Evolutionary conservation across 1,284 basidiomycete species (phyloP).

Genomic region (Puccinia sorghi): DNA sequence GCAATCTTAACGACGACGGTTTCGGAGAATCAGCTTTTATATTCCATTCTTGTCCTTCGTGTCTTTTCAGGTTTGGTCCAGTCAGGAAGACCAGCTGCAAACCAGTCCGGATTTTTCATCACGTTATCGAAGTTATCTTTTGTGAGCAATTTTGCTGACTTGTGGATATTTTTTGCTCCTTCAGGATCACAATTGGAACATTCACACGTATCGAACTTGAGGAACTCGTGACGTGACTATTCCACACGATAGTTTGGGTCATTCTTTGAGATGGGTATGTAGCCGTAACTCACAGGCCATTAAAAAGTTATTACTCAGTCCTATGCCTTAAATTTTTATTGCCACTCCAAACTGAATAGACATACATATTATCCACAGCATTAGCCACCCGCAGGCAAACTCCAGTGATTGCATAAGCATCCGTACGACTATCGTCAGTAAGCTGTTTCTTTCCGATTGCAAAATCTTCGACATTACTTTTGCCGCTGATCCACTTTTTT

Average conservation of each 20-base stretch:
- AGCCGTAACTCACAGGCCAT: constrained; percentile 7
- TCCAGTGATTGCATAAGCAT: too few species aligned
- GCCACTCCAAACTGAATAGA: too few species aligned
- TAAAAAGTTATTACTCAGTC: too few species aligned
- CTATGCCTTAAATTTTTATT: too few species aligned
- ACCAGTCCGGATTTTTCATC: not conserved
- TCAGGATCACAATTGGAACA: constrained; percentile 10
- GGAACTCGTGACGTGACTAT: not conserved
- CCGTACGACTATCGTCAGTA: too few species aligned
- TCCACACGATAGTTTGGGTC: not conserved
- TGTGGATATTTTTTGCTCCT: not conserved
- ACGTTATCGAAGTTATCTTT: constrained; percentile 5
- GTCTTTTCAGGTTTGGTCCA: not conserved
- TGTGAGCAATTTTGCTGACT: not conserved
- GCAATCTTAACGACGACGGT: not conserved
- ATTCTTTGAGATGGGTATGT: not conserved
- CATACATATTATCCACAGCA: too few species aligned
- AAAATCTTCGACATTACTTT: too few species aligned
- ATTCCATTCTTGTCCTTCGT: not conserved
- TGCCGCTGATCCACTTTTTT: too few species aligned
- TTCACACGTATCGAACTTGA: not conserved
- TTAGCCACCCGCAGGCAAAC: too few species aligned
- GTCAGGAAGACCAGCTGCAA: not conserved
- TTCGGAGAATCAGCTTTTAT: not conserved
- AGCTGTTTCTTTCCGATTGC: too few species aligned